Base-by-base conservation (phyloP, 1,284 basidiomycete genomes). In the Microbotryum intermedium region DNA sequence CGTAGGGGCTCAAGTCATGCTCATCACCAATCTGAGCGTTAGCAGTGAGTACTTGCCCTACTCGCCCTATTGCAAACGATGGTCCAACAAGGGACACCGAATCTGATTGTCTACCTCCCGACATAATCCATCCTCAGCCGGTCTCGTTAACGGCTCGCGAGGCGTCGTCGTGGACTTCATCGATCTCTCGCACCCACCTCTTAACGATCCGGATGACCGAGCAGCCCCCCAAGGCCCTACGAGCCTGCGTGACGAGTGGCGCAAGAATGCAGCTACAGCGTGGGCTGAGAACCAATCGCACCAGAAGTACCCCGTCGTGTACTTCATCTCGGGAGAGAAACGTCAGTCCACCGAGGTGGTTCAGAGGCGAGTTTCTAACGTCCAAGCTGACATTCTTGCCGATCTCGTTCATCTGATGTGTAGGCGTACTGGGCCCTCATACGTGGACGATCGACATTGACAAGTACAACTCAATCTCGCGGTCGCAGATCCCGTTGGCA, bases 111-210 rank as follows among this genome's bases (percentile, higher is more conserved):
- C 21, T n/a, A 20, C 39, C 39, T 21, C 49, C 4, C 18, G 11
- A 34, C 10, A 34, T 13, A 13, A 9, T 11, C 34, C n/a, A n/a
- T n/a, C 34, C 34, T 39, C 16, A 50, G 58, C 20, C 8, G 61
- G 64, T 2, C 56, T 66, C 10, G 62, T 65, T 21, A 65, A 65
- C 48, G 61, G 64, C 4, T 64, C 61, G 5, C 62, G 69, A 23
- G 69, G 69, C n/a, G 68, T 69, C 39, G 66, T 70, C 28, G 68
- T 70, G 28, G 69, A 64, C 56, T 70, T 65, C 64, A 50, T 65
- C 11, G 43, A 56, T n/a, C 34, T 39, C 34, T 6, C 11, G 13
- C 34, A 39, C 34, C 34, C 34, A 39, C 34, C 34, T 16, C 39
- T 42, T 30, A 50, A 55, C 45, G 56, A 57, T 46, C 44, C 23